Conservation (phyloP, 2,329 filamentous ascomycete species). For the Colletotrichum echinochloae region DNA sequence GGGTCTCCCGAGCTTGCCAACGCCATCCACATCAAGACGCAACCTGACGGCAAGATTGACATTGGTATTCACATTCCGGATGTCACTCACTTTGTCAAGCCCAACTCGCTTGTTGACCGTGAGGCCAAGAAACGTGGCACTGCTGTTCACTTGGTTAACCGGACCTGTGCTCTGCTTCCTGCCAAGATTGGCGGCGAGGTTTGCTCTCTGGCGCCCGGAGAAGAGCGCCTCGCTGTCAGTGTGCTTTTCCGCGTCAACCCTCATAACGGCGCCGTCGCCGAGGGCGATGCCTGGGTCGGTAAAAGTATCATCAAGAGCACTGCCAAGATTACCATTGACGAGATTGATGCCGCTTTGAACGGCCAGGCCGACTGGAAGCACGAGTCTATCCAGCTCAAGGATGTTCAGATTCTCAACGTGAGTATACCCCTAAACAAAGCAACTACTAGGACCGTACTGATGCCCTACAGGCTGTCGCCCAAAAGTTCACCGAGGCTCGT, state of each 20-base stretch:
- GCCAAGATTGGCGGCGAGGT: conserved; percentile 86
- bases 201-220: conserved; percentile 86
- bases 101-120: conserved; percentile 93
- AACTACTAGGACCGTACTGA: conserved; percentile 42
- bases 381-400: conserved; percentile 75
- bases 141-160: conserved; percentile 93
- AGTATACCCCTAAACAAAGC: conserved; percentile 47
- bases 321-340: conserved; percentile 84
- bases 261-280: conserved; percentile 80
- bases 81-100: conserved; percentile 96
- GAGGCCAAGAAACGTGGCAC: conserved; percentile 98
- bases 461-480: conserved; percentile 73
- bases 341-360: conserved; percentile 85
- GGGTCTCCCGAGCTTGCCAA: conserved; percentile 90
- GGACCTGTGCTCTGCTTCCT: conserved; percentile 88
- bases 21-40: conserved; percentile 89
- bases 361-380: conserved; percentile 73
- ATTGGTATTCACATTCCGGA: conserved; percentile 96
- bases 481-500: conserved; percentile 90
- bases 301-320: conserved; percentile 93
- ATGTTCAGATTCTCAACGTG: conserved; percentile 83
- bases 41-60: conserved; percentile 87
- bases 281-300: conserved; percentile 93
- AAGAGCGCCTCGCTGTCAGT: conserved; percentile 91
- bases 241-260: conserved; percentile 93